Percentiles rank a stretch among this genome's conserved stretches.
phyloP scores from a whole-genome alignment of 2,329 filamentous ascomycete genomes.

The Penicillium crustosum region DNA sequence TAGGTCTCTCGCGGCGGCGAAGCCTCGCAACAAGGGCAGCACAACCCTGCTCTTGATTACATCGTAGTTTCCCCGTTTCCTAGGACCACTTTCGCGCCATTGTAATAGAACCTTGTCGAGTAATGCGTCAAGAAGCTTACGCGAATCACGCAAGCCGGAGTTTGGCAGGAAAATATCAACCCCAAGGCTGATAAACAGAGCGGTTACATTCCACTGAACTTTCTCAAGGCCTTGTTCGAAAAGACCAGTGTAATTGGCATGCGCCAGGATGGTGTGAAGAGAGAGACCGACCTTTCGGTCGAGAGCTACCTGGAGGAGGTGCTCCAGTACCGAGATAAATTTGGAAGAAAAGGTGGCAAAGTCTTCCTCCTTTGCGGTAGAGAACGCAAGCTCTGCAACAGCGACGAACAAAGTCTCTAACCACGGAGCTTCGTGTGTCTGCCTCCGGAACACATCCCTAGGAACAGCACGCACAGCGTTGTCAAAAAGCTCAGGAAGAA shows the following conservation, averaged over 20 bases:
- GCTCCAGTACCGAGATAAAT: conserved; percentile 38
- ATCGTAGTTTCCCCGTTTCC: conserved; percentile 27
- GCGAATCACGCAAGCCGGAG: conserved; percentile 41
- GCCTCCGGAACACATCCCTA: conserved; percentile 43
- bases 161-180: conserved; percentile 47
- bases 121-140: conserved; percentile 38
- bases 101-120: conserved; percentile 36
- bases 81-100: conserved; percentile 28
- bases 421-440: conserved; percentile 51
- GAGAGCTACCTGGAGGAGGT: conserved; percentile 41
- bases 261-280: conserved; percentile 42
- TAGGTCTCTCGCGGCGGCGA: conserved; percentile 43
- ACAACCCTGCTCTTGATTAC: conserved; percentile 41
- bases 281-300: conserved; percentile 42
- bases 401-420: conserved; percentile 50
- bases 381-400: conserved; percentile 43
- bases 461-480: conserved; percentile 49
- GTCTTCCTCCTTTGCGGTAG: conserved; percentile 32
- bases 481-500: conserved; percentile 47
- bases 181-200: conserved; percentile 44
- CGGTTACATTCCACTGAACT: conserved; percentile 44
- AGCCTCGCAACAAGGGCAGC: conserved; percentile 43
- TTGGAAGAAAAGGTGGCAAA: conserved; percentile 25
- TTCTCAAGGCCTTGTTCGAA: conserved; percentile 33
- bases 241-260: conserved; percentile 44